Percentiles rank a stretch among this genome's conserved stretches.
Conservation (phyloP, 2,329 filamentous ascomycete genomes). For the Paraconiothyrium brasiliense region DNA sequence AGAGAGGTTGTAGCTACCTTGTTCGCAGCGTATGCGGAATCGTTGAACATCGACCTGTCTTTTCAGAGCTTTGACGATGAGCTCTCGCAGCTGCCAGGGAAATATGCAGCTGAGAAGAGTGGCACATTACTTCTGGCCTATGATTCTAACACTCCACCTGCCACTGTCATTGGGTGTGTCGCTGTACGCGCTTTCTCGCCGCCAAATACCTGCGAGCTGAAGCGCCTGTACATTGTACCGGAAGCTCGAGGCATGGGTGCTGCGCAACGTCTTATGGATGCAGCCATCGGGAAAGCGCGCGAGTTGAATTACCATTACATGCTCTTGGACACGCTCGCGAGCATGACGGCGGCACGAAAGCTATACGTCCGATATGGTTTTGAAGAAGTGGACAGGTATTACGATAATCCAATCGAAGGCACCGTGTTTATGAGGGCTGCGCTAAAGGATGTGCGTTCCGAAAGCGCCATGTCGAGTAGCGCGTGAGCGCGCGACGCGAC, state of each 20-base stretch:
- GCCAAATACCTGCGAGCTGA: constrained; percentile 62
- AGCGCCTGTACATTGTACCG: constrained; percentile 64
- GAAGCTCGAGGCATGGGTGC: constrained; percentile 60
- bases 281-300: constrained; percentile 56
- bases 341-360: constrained; percentile 60
- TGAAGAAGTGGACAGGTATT: constrained; percentile 61
- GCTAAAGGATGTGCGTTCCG: constrained; percentile 21
- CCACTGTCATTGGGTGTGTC: constrained; percentile 59
- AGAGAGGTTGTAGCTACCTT: constrained; percentile 46
- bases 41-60: constrained; percentile 63
- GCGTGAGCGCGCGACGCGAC: constrained; percentile 11
- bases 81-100: constrained; percentile 63
- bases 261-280: constrained; percentile 58
- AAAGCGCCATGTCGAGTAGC: constrained; percentile 9
- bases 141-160: constrained; percentile 15
- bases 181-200: constrained; percentile 56
- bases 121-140: constrained; percentile 62
- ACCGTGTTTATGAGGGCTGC: constrained; percentile 62
- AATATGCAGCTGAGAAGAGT: constrained; percentile 57
- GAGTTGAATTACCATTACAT: constrained; percentile 62
- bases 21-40: constrained; percentile 52
- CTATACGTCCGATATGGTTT: constrained; percentile 64
- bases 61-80: constrained; percentile 67
- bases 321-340: constrained; percentile 64
- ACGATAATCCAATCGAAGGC: constrained; percentile 63